Evolutionary conservation across 768 basidiomycete genomes (phyloP), one percentile per base, ranked within the genome.

Genomic region (Rubroboletus satanas): DNA sequence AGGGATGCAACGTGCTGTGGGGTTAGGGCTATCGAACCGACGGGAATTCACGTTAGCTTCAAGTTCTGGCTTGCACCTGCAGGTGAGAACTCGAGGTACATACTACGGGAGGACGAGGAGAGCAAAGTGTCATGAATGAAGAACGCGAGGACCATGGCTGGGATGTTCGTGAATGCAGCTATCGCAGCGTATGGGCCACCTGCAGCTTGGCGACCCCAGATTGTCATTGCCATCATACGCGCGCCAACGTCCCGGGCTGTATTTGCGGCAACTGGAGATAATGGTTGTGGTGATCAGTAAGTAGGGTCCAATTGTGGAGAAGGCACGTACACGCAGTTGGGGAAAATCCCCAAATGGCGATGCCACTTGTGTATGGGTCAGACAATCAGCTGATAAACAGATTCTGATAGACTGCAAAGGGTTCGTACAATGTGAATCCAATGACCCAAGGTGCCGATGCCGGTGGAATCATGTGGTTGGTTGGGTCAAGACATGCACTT

Each of bases 201-300:
- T 31, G 69, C 67, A 31, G 83, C 83, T 58, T 66, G 62, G 2
- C 33, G 62, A 18, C 86, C 86, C 77, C 82, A 88, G 51, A 87
- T 78, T 4, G 83, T 74, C 68, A 89, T 64, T 1, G 77, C 80
- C 59, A 79, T 77, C n/a, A 88, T 57, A 17, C 86, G 80, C 5
- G 77, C 83, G 18, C 86, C 87, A 41, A 89, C 29, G 65, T 88
- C 87, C 62, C 87, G 84, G 29, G 85, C 84, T 4, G 83, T 70
- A 67, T 89, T 89, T 32, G 85, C 74, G 15, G 83, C 76, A 43
- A 88, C 79, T 83, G 52, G 9, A 56, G 45, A 5, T 41, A 45
- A 23, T 35, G 15, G 44, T 38, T 11, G 15, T 48, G 36, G 39
- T 48, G 35, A 37, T 52, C 28, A 56, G 32, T 14, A 35, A 43